These are phyloP conservation scores for Psilocybe cyanescens DNA, from an alignment of 768 basidiomycete species.

Conservation along the genomic window DNA sequence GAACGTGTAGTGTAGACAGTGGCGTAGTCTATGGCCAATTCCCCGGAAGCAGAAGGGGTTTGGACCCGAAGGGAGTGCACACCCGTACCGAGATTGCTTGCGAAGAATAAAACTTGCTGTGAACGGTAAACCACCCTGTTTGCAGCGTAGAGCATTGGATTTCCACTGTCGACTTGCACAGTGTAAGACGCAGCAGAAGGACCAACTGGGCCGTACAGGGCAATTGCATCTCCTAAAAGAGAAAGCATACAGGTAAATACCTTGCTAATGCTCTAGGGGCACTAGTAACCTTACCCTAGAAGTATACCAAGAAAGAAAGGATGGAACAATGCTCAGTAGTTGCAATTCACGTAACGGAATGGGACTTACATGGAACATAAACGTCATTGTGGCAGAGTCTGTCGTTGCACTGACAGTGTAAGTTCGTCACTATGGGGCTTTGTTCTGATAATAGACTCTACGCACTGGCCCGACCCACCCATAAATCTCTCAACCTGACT, in stretches of 20 bases:
- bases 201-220: conserved; percentile 17
- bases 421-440: background rate
- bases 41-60: background rate
- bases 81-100: conserved; percentile 17
- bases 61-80: conserved; percentile 6
- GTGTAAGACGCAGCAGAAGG: background rate
- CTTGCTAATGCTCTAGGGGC: too few relatives aligned
- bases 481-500: conserved; percentile 6
- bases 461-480: conserved; percentile 17
- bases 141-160: conserved; percentile 4
- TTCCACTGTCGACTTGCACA: conserved; percentile 13
- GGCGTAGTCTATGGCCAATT: conserved; percentile 21
- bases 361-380: conserved; percentile 19
- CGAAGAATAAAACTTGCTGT: conserved; percentile 18
- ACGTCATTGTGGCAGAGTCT: conserved; percentile 6
- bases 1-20: conserved; percentile 19
- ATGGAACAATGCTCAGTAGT: background rate
- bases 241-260: too few relatives aligned
- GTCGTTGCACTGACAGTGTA: conserved; percentile 12
- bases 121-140: conserved; percentile 9
- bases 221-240: conserved; percentile 16
- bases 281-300: background rate
- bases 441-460: background rate
- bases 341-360: background rate
- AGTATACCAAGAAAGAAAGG: background rate